A percentile compares a stretch with the other conserved stretches of the same genome.
Evolutionary conservation across 2,329 filamentous ascomycete species (phyloP).

Genomic region (Dactylellina parvicollis): DNA sequence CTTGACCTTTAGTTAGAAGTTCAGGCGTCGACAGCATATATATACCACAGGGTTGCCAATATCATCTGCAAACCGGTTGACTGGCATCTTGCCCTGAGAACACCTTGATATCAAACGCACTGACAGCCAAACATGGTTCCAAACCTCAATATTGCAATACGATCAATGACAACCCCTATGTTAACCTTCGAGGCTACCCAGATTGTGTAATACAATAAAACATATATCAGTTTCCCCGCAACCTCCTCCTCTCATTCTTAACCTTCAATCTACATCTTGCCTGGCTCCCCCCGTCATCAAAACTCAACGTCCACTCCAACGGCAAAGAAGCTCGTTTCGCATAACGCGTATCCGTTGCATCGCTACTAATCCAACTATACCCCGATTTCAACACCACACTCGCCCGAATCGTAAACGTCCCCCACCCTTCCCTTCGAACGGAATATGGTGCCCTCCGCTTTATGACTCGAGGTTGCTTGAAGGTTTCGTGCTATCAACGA

Average conservation of each 20-base stretch:
- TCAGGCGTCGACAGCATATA: no score
- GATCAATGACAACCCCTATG: no score
- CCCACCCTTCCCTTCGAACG: slow-evolving; percentile 63
- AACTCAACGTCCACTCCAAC: slow-evolving; percentile 63
- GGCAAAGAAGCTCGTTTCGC: slow-evolving; percentile 60
- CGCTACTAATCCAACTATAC: slow-evolving; percentile 63
- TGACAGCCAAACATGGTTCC: no score
- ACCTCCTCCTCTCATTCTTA: slow-evolving; percentile 58
- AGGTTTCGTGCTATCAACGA: slow-evolving; percentile 62
- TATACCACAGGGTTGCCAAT: no score
- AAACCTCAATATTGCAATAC: no score
- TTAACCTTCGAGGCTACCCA: no score
- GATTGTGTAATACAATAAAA: no score
- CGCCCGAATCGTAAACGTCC: slow-evolving; percentile 62
- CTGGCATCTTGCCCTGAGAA: no score
- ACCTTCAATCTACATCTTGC: slow-evolving; percentile 62
- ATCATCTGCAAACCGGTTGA: no score
- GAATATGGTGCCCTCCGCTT: slow-evolving; percentile 61
- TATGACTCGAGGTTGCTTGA: slow-evolving; percentile 60
- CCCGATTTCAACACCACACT: slow-evolving; percentile 63
- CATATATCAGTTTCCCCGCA: not conserved
- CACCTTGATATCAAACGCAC: no score
- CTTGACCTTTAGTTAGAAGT: no score
- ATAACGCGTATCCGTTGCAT: slow-evolving; percentile 60
- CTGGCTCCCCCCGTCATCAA: slow-evolving; percentile 62